Conservation (phyloP, 176 grass and related monocot genomes). For the Urochloa ruziziensis region DNA sequence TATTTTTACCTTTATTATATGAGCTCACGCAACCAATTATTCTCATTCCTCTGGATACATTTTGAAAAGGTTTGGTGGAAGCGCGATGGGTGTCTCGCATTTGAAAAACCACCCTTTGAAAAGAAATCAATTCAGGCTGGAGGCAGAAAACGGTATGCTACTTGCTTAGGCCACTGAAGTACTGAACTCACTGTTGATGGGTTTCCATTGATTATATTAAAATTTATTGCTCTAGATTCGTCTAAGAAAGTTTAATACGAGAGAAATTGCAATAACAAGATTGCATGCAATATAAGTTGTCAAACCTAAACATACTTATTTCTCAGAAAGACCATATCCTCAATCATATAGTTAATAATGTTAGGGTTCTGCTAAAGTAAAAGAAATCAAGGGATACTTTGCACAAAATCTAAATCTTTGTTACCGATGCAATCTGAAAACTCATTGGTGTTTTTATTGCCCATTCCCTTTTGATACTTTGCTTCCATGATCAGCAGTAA, state of each 20-base stretch:
- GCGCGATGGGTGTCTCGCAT: slow-evolving; percentile 83
- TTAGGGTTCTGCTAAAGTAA: neutral
- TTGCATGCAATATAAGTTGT: neutral
- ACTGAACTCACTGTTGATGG: neutral
- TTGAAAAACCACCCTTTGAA: slow-evolving; percentile 80
- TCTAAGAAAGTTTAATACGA: neutral
- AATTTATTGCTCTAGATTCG: neutral
- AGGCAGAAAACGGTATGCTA: slow-evolving; percentile 73
- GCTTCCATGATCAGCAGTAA: neutral
- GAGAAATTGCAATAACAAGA: neutral
- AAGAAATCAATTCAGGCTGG: slow-evolving; percentile 70
- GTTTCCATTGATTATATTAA: neutral
- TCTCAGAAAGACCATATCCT: neutral
- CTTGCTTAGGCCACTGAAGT: slow-evolving; percentile 12
- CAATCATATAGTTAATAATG: neutral
- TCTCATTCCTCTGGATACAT: neutral
- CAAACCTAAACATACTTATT: neutral
- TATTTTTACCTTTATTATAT: neutral
- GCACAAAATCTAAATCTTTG: neutral
- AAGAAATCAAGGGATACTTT: neutral
- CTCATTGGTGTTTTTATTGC: neutral
- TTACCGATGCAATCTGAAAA: neutral
- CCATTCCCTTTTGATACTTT: neutral
- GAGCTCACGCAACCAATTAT: neutral
- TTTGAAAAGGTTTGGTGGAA: slow-evolving; percentile 92